phyloP scores from a whole-genome alignment of 2,329 filamentous ascomycete species.

The Colletotrichum agaves region DNA sequence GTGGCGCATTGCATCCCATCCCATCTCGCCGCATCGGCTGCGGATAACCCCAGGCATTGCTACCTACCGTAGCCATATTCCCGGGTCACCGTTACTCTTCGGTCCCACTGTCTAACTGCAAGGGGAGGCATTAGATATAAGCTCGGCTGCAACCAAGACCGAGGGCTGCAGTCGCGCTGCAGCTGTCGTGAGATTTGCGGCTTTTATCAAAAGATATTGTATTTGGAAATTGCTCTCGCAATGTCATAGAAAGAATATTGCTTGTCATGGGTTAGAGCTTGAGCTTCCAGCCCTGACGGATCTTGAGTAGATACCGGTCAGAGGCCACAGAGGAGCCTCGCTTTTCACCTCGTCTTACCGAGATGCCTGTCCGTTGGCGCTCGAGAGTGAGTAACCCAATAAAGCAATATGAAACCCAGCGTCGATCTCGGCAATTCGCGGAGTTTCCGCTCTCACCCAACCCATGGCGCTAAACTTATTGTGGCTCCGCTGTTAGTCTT shows the following conservation, averaged over 20 bases:
- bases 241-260: neutral
- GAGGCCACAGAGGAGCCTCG: neutral
- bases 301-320: neutral
- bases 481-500: neutral
- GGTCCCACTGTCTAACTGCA: neutral
- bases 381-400: neutral
- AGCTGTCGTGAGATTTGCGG: slow-evolving; percentile 8
- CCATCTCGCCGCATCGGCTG: neutral
- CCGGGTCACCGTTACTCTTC: neutral
- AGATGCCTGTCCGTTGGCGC: neutral
- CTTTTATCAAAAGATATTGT: neutral
- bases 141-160: neutral
- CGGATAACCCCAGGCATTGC: neutral
- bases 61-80: too few species aligned
- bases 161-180: neutral
- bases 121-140: neutral
- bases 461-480: slow-evolving; percentile 13
- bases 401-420: slow-evolving; percentile 14
- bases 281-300: too few species aligned
- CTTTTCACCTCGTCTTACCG: neutral
- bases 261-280: too few species aligned
- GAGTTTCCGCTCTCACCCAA: slow-evolving; percentile 8
- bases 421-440: slow-evolving; percentile 25
- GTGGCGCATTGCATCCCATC: slow-evolving; percentile 20
- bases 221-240: neutral